phyloP scores from a whole-genome alignment of 2,329 filamentous ascomycete genomes.

The Talaromyces sp. region DNA sequence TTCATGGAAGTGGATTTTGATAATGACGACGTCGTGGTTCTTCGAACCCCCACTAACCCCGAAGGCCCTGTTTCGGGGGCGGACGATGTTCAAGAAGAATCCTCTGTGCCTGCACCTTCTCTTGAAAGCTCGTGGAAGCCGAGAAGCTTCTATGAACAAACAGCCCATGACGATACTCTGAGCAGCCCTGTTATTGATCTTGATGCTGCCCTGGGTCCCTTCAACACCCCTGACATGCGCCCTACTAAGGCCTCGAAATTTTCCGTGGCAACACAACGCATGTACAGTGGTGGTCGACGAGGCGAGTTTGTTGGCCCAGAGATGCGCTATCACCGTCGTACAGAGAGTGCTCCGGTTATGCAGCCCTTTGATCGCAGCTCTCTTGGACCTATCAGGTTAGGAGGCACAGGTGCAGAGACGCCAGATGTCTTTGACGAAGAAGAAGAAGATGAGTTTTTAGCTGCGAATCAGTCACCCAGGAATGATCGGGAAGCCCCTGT shows the following conservation, averaged over 20 bases:
- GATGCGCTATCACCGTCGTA: conserved; percentile 54
- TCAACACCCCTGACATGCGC: conserved; percentile 68
- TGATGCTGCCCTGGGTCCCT: conserved; percentile 88
- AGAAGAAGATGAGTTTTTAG: conserved; percentile 53
- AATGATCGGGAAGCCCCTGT: conserved; percentile 12
- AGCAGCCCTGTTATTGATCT: conserved; percentile 82
- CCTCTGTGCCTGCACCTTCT: conserved; percentile 17
- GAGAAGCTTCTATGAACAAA: conserved; percentile 48
- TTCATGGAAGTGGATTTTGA: conserved; percentile 52
- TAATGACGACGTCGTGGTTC: conserved; percentile 52
- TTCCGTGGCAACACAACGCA: conserved; percentile 44
- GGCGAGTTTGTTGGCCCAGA: conserved; percentile 52
- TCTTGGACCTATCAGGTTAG: conserved; percentile 41
- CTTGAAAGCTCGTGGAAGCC: conserved; percentile 48
- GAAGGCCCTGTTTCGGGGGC: conserved; percentile 31
- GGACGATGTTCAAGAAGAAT: conserved; percentile 20
- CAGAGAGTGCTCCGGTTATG: conserved; percentile 54
- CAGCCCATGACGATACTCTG: conserved; percentile 63
- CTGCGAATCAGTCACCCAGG: conserved; percentile 38
- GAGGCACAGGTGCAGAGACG: conserved; percentile 42
- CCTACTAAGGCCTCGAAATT: too few species aligned
- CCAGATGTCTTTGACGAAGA: conserved; percentile 55
- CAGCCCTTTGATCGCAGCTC: conserved; percentile 50
- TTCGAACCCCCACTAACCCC: conserved; percentile 47
- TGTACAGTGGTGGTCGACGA: conserved; percentile 53